Conservation (phyloP, 768 basidiomycete species). For the Lentinula raphanica region DNA sequence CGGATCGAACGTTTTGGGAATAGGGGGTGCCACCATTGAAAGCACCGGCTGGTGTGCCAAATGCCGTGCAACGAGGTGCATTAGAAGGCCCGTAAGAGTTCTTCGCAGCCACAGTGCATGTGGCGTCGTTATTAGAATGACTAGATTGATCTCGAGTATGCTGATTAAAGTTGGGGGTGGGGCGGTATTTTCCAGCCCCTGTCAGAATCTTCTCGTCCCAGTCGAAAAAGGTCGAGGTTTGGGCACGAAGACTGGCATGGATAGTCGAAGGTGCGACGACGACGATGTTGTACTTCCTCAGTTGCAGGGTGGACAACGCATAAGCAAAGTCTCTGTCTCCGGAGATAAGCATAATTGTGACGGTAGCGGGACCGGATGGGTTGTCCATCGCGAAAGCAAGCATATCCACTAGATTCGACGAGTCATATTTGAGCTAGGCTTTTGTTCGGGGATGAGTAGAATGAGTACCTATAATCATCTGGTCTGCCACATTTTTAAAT, state of each 20-base stretch:
- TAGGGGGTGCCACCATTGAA: no score
- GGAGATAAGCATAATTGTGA: conserved; percentile 58
- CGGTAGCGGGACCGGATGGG: conserved; percentile 38
- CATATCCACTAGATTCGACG: conserved; percentile 5
- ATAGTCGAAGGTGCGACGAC: conserved; percentile 33
- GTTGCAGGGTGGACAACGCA: conserved; percentile 51
- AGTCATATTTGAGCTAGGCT: conserved; percentile 10
- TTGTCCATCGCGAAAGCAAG: conserved; percentile 51
- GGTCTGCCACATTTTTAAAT: conserved; percentile 38
- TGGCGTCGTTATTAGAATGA: no score
- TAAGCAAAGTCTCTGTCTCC: conserved; percentile 67
- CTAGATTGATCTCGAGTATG: no score
- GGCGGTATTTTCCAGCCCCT: no score
- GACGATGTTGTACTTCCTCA: conserved; percentile 48
- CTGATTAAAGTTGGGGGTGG: no score
- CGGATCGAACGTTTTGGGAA: no score
- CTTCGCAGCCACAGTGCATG: no score
- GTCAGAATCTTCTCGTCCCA: conserved; percentile 40
- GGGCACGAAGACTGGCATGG: background rate
- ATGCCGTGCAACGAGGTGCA: no score
- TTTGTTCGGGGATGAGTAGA: background rate
- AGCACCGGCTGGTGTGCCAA: no score
- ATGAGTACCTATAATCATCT: conserved; percentile 43
- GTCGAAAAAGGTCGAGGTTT: conserved; percentile 35
- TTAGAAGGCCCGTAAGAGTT: no score